Evolutionary conservation across 2,329 filamentous ascomycete genomes (phyloP).

Genomic region (Fusarium sarcochroum): DNA sequence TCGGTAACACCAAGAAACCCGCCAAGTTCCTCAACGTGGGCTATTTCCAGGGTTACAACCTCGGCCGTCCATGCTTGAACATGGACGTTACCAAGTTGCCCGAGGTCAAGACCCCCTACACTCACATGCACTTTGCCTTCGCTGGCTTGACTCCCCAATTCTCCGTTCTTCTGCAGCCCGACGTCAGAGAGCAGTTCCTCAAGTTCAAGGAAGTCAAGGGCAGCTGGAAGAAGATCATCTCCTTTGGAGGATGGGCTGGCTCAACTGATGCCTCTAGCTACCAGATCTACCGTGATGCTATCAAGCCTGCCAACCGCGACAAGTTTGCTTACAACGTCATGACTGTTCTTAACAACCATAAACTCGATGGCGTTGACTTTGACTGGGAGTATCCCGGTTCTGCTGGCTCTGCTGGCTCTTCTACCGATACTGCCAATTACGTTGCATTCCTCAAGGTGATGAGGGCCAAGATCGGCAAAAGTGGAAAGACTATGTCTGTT

Average conservation of each 20-base stretch:
- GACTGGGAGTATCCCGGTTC: slow-evolving; percentile 63
- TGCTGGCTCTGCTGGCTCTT: slow-evolving; percentile 43
- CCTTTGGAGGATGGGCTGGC: slow-evolving; percentile 56
- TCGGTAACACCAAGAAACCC: slow-evolving; percentile 47
- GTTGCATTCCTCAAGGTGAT: slow-evolving; percentile 54
- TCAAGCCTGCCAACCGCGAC: slow-evolving; percentile 53
- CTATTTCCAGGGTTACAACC: slow-evolving; percentile 54
- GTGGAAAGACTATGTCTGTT: slow-evolving; percentile 53
- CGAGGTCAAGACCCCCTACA: slow-evolving; percentile 42
- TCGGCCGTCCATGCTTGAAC: slow-evolving; percentile 47
- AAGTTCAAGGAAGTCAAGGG: slow-evolving; percentile 49
- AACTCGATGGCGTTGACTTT: slow-evolving; percentile 60
- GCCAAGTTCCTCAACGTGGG: slow-evolving; percentile 48
- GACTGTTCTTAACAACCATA: slow-evolving; percentile 57
- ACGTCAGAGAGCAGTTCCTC: slow-evolving; percentile 48
- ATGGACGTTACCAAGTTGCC: slow-evolving; percentile 50
- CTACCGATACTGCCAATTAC: slow-evolving; percentile 53
- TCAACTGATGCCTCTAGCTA: slow-evolving; percentile 47
- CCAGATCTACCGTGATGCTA: slow-evolving; percentile 50
- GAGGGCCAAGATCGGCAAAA: slow-evolving; percentile 47
- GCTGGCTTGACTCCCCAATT: slow-evolving; percentile 43
- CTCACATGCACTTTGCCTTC: slow-evolving; percentile 54
- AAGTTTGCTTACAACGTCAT: slow-evolving; percentile 55
- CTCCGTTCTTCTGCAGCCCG: slow-evolving; percentile 35
- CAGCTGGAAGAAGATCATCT: slow-evolving; percentile 52